A percentile compares a stretch with the other conserved stretches of the same genome.
Evolutionary conservation across 1,139 yeast species (phyloP).

Genomic region (Magnusiomyces paraingens): DNA sequence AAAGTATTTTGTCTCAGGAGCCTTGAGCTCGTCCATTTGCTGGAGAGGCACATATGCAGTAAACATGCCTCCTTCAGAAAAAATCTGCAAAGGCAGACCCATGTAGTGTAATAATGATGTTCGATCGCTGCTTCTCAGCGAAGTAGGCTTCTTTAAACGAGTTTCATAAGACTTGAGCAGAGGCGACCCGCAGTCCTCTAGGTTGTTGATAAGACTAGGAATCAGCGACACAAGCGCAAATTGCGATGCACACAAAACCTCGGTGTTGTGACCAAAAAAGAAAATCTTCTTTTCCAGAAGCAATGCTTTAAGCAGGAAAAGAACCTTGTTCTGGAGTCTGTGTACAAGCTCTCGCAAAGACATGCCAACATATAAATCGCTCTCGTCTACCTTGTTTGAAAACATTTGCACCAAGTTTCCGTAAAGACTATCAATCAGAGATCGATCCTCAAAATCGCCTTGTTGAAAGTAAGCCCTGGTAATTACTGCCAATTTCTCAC

Average conservation of each 20-base stretch:
- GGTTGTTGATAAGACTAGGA: constrained; percentile 66
- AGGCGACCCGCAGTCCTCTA: constrained; percentile 80
- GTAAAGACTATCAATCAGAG: constrained; percentile 61
- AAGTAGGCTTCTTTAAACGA: constrained; percentile 51
- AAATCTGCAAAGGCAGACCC: constrained; percentile 83
- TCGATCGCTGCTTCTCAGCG: constrained; percentile 72
- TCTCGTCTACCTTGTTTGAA: constrained; percentile 38
- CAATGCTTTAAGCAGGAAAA: constrained; percentile 68
- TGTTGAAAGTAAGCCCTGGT: constrained; percentile 84
- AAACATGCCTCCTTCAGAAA: constrained; percentile 82
- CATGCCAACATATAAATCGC: constrained; percentile 67
- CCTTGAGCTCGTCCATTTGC: constrained; percentile 68
- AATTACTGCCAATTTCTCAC: constrained; percentile 83
- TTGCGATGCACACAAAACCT: constrained; percentile 66
- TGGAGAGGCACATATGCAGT: constrained; percentile 91
- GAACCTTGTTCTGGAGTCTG: constrained; percentile 52
- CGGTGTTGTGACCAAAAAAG: constrained; percentile 75
- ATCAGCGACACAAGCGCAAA: constrained; percentile 61
- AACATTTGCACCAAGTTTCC: constrained; percentile 57
- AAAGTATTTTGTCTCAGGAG: constrained; percentile 54
- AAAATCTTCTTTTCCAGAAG: constrained; percentile 63
- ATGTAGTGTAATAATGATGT: constrained; percentile 69
- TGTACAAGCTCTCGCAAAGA: constrained; percentile 60
- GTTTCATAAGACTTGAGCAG: constrained; percentile 51
- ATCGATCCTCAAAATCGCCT: constrained; percentile 63